Percentiles rank a stretch among this genome's conserved stretches.
Conservation (phyloP, 2,329 filamentous ascomycete genomes). For the Exophiala calicioides region DNA sequence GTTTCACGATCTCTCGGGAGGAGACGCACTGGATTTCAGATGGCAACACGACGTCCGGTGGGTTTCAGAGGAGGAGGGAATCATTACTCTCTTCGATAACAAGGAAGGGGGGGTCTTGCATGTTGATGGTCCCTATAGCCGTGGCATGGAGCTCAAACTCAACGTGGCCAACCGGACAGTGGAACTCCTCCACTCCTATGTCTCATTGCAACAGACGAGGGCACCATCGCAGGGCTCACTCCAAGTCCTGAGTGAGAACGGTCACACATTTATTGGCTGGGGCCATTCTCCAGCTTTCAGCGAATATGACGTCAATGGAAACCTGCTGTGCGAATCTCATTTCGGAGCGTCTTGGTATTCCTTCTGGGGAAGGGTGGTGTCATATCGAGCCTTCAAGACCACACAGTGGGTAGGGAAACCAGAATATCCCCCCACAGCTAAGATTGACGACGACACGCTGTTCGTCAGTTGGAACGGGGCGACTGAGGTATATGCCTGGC, state of each 20-base stretch:
- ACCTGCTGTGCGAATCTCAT: constrained; percentile 55
- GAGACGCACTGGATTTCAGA: constrained; percentile 49
- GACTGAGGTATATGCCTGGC: constrained; percentile 37
- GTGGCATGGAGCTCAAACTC: constrained; percentile 48
- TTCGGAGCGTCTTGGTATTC: constrained; percentile 42
- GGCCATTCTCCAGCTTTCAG: constrained; percentile 53
- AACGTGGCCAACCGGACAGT: constrained; percentile 47
- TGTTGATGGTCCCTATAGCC: constrained; percentile 37
- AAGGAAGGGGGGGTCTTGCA: constrained; percentile 30
- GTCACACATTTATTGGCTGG: constrained; percentile 53
- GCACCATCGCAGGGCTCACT: constrained; percentile 45
- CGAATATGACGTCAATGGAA: constrained; percentile 44
- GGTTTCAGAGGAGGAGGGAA: constrained; percentile 31
- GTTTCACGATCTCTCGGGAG: constrained; percentile 45
- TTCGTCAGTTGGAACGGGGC: constrained; percentile 52
- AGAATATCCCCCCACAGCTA: constrained; percentile 33
- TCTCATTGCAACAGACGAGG: constrained; percentile 40
- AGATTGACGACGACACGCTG: constrained; percentile 35
- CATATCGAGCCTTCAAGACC: constrained; percentile 56
- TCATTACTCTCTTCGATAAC: constrained; percentile 45
- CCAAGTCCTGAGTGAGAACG: constrained; percentile 40
- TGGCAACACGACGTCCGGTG: constrained; percentile 58
- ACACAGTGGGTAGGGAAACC: constrained; percentile 54
- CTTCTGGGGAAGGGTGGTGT: constrained; percentile 45
- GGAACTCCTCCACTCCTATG: constrained; percentile 42